Evolutionary conservation across 768 basidiomycete species (phyloP).

Genomic region (Royoungia palumana): DNA sequence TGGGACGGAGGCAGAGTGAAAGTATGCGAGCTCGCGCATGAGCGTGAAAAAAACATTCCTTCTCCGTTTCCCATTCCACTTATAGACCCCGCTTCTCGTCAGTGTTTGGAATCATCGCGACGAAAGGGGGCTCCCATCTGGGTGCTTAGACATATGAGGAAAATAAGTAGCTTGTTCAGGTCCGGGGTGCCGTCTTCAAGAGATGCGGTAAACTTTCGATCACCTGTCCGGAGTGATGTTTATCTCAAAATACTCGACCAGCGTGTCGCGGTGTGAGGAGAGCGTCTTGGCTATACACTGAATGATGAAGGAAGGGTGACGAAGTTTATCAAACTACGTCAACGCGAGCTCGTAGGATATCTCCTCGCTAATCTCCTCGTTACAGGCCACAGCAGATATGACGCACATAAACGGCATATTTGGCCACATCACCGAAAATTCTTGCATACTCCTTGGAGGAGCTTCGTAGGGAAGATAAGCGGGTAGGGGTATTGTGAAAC

Average conservation of each 20-base stretch:
- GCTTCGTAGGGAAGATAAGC: conserved; percentile 79
- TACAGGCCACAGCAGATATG: background rate
- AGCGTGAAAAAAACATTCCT: conserved; percentile 83
- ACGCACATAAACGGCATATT: conserved; percentile 91
- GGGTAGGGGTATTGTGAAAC: conserved; percentile 89
- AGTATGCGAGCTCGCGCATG: conserved; percentile 86
- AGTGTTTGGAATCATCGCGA: background rate
- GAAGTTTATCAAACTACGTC: conserved; percentile 84
- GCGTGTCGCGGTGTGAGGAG: conserved; percentile 69
- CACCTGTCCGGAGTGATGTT: conserved; percentile 60
- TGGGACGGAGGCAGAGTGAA: conserved; percentile 52
- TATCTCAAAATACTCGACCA: conserved; percentile 88
- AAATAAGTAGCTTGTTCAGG: conserved; percentile 82
- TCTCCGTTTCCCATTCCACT: conserved; percentile 88
- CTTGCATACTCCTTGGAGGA: conserved; percentile 88
- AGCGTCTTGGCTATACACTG: conserved; percentile 68
- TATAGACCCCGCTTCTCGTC: conserved; percentile 28
- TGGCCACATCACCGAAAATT: conserved; percentile 87
- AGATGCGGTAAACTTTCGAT: conserved; percentile 81
- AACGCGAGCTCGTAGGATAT: conserved; percentile 93
- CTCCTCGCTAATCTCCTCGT: conserved; percentile 63
- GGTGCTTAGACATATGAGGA: conserved; percentile 87
- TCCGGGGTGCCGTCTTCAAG: conserved; percentile 88
- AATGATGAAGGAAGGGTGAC: conserved; percentile 73
- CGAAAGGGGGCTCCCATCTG: conserved; percentile 47